A percentile compares a stretch with the other conserved stretches of the same genome.
Evolutionary conservation across 2,329 filamentous ascomycete species (phyloP).

Genomic region (Xylaria sp.): DNA sequence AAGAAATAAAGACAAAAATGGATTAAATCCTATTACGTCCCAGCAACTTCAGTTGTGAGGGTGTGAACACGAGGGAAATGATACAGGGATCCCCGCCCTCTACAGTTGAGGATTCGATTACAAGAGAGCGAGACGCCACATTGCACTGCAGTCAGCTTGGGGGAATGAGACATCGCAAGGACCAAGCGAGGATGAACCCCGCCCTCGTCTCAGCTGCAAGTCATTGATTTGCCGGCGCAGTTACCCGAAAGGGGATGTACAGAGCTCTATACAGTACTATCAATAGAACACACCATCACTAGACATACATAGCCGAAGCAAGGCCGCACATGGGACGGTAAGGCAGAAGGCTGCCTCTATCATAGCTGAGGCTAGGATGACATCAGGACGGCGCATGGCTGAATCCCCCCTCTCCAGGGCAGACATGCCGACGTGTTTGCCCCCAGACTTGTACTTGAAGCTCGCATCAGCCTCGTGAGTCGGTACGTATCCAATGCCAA

Average conservation of each 20-base stretch:
- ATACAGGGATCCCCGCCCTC: constrained; percentile 7
- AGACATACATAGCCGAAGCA: not conserved
- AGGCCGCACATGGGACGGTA: constrained; percentile 13
- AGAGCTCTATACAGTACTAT: not conserved
- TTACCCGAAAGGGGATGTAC: constrained; percentile 24
- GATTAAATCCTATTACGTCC: not conserved
- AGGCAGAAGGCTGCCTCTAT: constrained; percentile 32
- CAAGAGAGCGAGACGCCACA: constrained; percentile 8
- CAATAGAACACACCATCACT: not conserved
- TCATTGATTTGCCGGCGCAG: constrained; percentile 15
- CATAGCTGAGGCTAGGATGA: constrained; percentile 17
- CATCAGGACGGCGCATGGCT: constrained; percentile 28
- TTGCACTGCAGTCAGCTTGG: constrained; percentile 13
- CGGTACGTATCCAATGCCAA: constrained; percentile 22
- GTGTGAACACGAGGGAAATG: not conserved
- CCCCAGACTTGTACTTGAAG: not conserved
- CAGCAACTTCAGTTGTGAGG: not conserved
- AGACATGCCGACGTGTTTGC: constrained; percentile 1
- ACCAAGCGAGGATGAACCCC: constrained; percentile 20
- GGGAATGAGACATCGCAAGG: constrained; percentile 17
- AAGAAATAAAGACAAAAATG: constrained; percentile 46
- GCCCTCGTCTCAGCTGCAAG: constrained; percentile 27
- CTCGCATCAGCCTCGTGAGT: constrained; percentile 20
- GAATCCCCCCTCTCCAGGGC: not conserved
- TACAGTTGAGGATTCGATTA: constrained; percentile 1